Evolutionary conservation across 2,329 filamentous ascomycete species (phyloP).

Genomic region (Xylariomycetidae sp.): DNA sequence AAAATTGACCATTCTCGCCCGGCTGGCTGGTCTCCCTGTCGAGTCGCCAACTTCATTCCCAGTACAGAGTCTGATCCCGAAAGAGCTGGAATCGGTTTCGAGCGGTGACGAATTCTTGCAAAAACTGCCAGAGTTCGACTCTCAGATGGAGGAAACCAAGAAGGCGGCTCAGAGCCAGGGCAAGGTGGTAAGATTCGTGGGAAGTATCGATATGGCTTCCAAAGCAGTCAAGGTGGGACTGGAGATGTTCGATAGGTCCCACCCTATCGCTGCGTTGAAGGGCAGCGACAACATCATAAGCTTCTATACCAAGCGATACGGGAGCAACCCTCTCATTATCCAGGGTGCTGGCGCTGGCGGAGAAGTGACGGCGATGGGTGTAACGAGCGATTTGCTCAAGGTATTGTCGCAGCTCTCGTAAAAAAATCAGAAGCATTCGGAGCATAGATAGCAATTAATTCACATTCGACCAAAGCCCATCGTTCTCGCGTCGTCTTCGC

Average conservation of each 20-base stretch:
- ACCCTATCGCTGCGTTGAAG: slow-evolving; percentile 90
- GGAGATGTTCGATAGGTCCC: slow-evolving; percentile 80
- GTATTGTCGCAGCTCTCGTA: slow-evolving; percentile 68
- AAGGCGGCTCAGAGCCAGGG: slow-evolving; percentile 77
- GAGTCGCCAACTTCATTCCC: slow-evolving; percentile 85
- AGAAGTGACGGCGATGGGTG: slow-evolving; percentile 96
- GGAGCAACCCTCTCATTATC: slow-evolving; percentile 83
- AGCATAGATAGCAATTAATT: background rate
- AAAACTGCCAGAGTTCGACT: slow-evolving; percentile 75
- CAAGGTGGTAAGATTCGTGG: slow-evolving; percentile 92
- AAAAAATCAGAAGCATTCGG: slow-evolving; percentile 8
- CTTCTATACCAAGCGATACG: slow-evolving; percentile 96
- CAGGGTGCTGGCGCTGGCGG: slow-evolving; percentile 92
- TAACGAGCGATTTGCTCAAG: slow-evolving; percentile 90
- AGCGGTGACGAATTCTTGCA: slow-evolving; percentile 84
- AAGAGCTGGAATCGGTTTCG: slow-evolving; percentile 70
- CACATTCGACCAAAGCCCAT: slow-evolving; percentile 1
- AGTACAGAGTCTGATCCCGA: slow-evolving; percentile 88
- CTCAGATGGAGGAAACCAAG: slow-evolving; percentile 86
- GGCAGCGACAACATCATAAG: slow-evolving; percentile 98
- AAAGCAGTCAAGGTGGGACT: slow-evolving; percentile 87
- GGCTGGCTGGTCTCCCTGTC: slow-evolving; percentile 76
- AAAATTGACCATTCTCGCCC: slow-evolving; percentile 91
- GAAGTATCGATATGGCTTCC: slow-evolving; percentile 80
- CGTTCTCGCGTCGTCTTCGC: too few species aligned